Base-by-base conservation (phyloP, 371 early-diverging fungal species). In the Saksenaea oblongispora region DNA sequence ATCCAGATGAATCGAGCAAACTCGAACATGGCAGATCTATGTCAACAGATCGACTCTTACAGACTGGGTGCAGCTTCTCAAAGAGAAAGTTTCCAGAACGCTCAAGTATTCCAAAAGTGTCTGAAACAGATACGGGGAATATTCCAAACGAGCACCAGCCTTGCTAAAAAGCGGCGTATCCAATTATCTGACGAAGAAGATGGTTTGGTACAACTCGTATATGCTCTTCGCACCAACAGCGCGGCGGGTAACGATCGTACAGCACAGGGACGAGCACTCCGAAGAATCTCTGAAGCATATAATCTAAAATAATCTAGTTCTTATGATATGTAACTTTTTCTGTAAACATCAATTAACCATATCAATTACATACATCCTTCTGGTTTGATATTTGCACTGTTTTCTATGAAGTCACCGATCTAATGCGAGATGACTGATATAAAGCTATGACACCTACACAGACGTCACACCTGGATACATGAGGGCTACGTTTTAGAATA, bases 1-100 rank as follows among this genome's bases (percentile, higher is more conserved):
- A 82, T 82, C 22, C 71, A 82, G 54, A 82, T 82, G 82, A 82
- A 82, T 39, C 65, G 82, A 56, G 82, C 82, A 55, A 82, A 78
- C 27, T 79, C 79, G 11, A 82, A 82, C 26, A 78, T 82, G 78
- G 79, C 79, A 2, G 83, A 82, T 35, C 61, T 82, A 13, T 82
- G 83, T 57, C 79, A 77, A 53, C 79, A 82, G 42, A 82, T 82
- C 39, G 83, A 82, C 54, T 72, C 76, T 0, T 82, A 77, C 34
- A 69, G 83, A 2, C 42, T 79, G 14, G 79, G 78, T 10, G 69
- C 79, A 3, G 74, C 72, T 9, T 75, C 77, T 1, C 79, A 78
- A 39, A 44, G 77, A 10, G 82, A 82, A 58, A 77, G 66, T 18
- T 82, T 79, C 62, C 82, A 82, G 60, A 82, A 82, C 41, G 72